Percentiles rank a stretch among this genome's conserved stretches.
Conservation (phyloP, 2,329 filamentous ascomycete genomes). For the Sordariomycetes sp. region DNA sequence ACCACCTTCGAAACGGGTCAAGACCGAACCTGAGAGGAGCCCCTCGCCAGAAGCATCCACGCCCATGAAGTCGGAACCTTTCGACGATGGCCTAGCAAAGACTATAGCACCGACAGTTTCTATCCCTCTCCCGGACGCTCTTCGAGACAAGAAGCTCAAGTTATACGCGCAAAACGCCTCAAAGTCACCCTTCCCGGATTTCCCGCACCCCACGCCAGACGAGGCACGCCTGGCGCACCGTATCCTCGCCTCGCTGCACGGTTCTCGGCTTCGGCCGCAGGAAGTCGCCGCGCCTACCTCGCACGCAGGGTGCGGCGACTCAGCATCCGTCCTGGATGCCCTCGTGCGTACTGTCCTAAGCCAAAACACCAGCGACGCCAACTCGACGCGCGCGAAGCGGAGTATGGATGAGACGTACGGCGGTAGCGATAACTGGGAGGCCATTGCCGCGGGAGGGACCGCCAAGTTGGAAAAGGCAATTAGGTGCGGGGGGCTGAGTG, state of each 20-base stretch:
- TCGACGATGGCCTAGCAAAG: not conserved
- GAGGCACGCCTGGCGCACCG: constrained; percentile 57
- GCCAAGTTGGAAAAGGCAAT: constrained; percentile 43
- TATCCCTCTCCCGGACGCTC: constrained; percentile 7
- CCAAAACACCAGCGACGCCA: constrained; percentile 36
- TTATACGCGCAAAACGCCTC: constrained; percentile 24
- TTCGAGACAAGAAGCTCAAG: constrained; percentile 28
- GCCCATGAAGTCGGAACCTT: not conserved
- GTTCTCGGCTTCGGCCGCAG: constrained; percentile 46
- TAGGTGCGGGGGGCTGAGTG: constrained; percentile 55
- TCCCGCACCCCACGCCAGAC: constrained; percentile 47
- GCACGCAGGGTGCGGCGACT: constrained; percentile 47
- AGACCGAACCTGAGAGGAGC: not conserved
- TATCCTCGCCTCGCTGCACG: constrained; percentile 52
- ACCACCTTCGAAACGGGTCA: not conserved
- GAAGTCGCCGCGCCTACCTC: constrained; percentile 47
- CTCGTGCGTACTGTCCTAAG: constrained; percentile 37
- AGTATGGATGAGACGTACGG: constrained; percentile 30
- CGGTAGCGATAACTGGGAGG: constrained; percentile 26
- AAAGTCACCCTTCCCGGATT: constrained; percentile 53
- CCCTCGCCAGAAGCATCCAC: not conserved
- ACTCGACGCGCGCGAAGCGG: constrained; percentile 47
- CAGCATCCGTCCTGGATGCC: constrained; percentile 35
- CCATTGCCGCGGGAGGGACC: constrained; percentile 24
- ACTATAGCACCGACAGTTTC: not conserved